Evolutionary conservation across 1,284 basidiomycete species (phyloP).

Genomic region (Psilocybe mexicana): DNA sequence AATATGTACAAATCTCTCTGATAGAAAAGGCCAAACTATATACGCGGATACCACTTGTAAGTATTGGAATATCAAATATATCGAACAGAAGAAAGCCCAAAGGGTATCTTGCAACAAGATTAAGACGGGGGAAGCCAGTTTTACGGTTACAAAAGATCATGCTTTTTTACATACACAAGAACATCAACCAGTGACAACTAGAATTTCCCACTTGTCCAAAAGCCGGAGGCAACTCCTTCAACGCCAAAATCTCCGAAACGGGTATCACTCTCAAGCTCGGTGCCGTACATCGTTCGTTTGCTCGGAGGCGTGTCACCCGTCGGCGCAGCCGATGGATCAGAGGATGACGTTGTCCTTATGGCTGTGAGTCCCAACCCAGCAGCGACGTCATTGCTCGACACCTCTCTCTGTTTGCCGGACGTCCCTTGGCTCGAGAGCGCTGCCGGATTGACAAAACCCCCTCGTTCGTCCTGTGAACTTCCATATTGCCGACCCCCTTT

Average conservation of each 20-base stretch:
- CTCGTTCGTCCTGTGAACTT: conserved; percentile 25
- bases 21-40: neutral
- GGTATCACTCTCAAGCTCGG: conserved; percentile 71
- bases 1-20: neutral
- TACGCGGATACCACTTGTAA: neutral
- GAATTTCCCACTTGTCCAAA: conserved; percentile 51
- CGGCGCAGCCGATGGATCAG: conserved; percentile 20
- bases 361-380: conserved; percentile 38
- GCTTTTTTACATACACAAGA: neutral
- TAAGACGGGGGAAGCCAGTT: too few species aligned
- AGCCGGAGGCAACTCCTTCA: conserved; percentile 68
- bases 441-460: conserved; percentile 38
- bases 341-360: conserved; percentile 31
- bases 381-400: conserved; percentile 36
- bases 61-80: conserved; percentile 2
- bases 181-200: conserved; percentile 3
- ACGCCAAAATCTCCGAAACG: conserved; percentile 81
- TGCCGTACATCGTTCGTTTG: conserved; percentile 78
- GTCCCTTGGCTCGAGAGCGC: conserved; percentile 29
- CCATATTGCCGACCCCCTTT: conserved; percentile 33
- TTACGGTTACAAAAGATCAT: neutral
- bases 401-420: conserved; percentile 20
- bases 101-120: neutral
- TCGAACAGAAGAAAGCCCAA: neutral
- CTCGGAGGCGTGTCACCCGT: conserved; percentile 30